Conservation (phyloP, 352 stramenopile genomes). For the Globisporangium recalcitrans region DNA sequence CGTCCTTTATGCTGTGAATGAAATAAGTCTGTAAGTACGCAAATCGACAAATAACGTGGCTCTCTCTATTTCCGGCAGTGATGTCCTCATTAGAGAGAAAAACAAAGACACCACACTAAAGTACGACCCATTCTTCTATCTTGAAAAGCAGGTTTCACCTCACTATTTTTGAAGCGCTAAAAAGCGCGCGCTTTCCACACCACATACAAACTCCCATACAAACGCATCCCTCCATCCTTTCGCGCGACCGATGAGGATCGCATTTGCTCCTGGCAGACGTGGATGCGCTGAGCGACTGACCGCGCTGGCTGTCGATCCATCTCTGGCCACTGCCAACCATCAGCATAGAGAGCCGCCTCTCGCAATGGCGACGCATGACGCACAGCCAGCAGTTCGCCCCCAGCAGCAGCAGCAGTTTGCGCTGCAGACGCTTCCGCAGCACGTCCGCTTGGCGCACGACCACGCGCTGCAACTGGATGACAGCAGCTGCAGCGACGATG, state of each 20-base stretch:
- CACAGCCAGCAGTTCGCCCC: neutral
- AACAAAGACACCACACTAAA: too few species aligned
- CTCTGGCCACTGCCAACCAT: neutral
- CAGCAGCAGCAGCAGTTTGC: slow-evolving; percentile 7
- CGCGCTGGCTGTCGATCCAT: neutral
- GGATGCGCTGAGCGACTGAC: neutral
- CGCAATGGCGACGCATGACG: neutral
- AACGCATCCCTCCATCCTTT: slow-evolving; percentile 4
- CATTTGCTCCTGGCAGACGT: neutral
- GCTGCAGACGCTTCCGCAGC: slow-evolving; percentile 12
- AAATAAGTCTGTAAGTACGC: too few species aligned
- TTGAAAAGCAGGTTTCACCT: slow-evolving; percentile 7
- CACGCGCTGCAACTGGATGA: neutral
- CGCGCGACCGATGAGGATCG: slow-evolving; percentile 5
- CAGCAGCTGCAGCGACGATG: neutral
- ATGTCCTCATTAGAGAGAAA: too few species aligned
- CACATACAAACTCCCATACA: slow-evolving; percentile 11
- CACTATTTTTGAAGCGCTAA: slow-evolving; percentile 12
- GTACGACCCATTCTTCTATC: neutral
- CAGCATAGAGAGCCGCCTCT: neutral
- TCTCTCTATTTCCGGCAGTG: neutral
- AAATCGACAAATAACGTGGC: neutral
- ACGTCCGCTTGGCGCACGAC: slow-evolving; percentile 4
- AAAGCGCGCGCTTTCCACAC: slow-evolving; percentile 9
- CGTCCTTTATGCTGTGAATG: too few species aligned